Evolutionary conservation across 208 protist genomes (phyloP).

Genomic region (Vickermania ingenoplastis): DNA sequence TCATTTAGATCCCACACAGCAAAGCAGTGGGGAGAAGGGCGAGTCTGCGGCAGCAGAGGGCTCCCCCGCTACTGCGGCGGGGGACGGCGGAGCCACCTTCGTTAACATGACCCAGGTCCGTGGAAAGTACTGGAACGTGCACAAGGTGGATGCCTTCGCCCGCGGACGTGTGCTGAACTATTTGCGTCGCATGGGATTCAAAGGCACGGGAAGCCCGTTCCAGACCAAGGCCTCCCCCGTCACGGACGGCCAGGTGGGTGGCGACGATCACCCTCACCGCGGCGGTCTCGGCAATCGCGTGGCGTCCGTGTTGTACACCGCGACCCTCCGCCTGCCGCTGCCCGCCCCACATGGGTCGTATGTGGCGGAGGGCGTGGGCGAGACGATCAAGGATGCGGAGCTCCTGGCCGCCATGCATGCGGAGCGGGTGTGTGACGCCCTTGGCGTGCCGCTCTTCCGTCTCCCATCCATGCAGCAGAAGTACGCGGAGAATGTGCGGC

Average conservation of each 20-base stretch:
- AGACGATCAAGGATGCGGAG: slow-evolving; percentile 59
- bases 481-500: slow-evolving; percentile 40
- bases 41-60: too few relatives aligned
- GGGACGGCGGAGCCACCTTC: too few relatives aligned
- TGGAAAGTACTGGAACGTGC: slow-evolving; percentile 29
- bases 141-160: slow-evolving; percentile 46
- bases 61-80: too few relatives aligned
- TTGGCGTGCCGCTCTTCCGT: slow-evolving; percentile 58
- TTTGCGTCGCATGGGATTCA: slow-evolving; percentile 46
- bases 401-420: slow-evolving; percentile 80
- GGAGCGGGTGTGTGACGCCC: slow-evolving; percentile 58
- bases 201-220: neutral
- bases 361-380: slow-evolving; percentile 55
- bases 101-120: too few relatives aligned
- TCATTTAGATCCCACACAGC: too few relatives aligned
- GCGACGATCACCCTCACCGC: neutral
- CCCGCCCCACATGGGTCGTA: slow-evolving; percentile 47
- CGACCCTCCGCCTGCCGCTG: slow-evolving; percentile 34
- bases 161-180: slow-evolving; percentile 66
- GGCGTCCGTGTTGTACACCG: slow-evolving; percentile 15
- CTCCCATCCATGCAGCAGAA: slow-evolving; percentile 57
- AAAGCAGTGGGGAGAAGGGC: too few relatives aligned
- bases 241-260: neutral
- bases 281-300: too few relatives aligned
- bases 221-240: neutral